Percentiles rank a stretch among this genome's conserved stretches.
These are phyloP conservation scores for Litchi chinensis DNA, from an alignment of 345 rosid genomes.

Conservation along the genomic window DNA sequence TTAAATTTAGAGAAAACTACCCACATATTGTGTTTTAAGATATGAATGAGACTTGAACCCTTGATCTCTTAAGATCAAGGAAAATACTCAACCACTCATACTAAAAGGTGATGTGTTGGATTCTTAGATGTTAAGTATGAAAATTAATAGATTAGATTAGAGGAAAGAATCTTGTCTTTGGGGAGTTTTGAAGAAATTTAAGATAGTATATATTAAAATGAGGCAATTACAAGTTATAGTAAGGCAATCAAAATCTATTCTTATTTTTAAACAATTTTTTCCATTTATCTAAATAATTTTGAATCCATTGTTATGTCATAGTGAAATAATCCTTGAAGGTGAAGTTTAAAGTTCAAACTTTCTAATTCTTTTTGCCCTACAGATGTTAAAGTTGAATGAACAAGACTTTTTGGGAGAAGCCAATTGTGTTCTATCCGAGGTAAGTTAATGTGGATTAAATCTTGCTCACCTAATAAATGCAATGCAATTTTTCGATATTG, in stretches of 20 bases:
- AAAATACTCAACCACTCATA: no score
- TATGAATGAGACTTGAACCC: no score
- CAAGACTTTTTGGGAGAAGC: constrained; percentile 88
- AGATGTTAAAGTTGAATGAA: constrained; percentile 60
- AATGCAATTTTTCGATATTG: neutral
- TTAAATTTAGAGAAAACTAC: no score
- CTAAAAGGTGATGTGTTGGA: neutral
- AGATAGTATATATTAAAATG: neutral
- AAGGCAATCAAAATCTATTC: neutral
- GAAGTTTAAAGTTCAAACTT: constrained; percentile 15
- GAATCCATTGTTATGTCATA: neutral
- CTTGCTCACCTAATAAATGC: neutral
- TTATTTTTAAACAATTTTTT: neutral
- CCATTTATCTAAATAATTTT: neutral
- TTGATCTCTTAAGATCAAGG: no score
- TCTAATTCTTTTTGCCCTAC: constrained; percentile 20
- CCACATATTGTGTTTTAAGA: no score
- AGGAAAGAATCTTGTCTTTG: neutral
- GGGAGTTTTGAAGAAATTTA: neutral
- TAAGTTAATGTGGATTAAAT: constrained; percentile 6
- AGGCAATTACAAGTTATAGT: neutral
- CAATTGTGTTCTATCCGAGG: constrained; percentile 68
- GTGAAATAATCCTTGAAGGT: neutral
- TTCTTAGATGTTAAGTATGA: neutral
- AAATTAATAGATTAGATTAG: neutral